These are phyloP conservation scores for Fusarium falciforme DNA, from an alignment of 2,329 filamentous ascomycete genomes.

Conservation along the genomic window DNA sequence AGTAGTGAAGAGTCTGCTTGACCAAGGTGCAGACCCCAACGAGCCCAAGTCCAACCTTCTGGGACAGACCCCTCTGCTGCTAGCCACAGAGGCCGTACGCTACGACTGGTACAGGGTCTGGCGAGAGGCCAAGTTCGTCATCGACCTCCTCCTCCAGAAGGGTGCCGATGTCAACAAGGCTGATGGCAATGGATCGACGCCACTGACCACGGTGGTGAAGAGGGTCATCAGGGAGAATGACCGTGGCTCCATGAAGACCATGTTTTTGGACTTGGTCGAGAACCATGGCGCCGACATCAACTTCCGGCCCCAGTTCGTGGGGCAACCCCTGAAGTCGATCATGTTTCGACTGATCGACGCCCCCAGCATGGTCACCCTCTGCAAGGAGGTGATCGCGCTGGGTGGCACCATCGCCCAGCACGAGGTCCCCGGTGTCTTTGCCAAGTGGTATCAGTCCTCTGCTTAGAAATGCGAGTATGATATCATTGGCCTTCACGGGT, in stretches of 20 bases:
- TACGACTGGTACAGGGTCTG: neutral
- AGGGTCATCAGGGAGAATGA: neutral
- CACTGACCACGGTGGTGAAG: neutral
- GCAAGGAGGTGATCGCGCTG: neutral
- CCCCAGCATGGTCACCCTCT: neutral
- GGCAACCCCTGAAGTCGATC: neutral
- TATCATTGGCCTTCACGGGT: neutral
- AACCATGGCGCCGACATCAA: neutral
- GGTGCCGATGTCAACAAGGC: neutral
- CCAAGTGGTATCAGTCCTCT: neutral
- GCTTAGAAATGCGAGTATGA: neutral
- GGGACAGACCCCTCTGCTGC: neutral
- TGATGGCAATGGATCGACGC: neutral
- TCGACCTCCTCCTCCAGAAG: neutral
- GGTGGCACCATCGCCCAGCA: neutral
- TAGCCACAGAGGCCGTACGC: neutral
- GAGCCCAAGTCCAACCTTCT: neutral
- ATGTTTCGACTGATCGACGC: neutral
- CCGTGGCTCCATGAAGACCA: neutral
- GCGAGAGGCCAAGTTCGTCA: neutral
- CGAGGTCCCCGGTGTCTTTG: neutral
- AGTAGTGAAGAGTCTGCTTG: neutral
- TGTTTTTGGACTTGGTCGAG: neutral
- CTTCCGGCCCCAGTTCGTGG: neutral
- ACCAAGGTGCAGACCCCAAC: neutral